Conservation (phyloP, 768 basidiomycete genomes). For the Boletus speciosus region DNA sequence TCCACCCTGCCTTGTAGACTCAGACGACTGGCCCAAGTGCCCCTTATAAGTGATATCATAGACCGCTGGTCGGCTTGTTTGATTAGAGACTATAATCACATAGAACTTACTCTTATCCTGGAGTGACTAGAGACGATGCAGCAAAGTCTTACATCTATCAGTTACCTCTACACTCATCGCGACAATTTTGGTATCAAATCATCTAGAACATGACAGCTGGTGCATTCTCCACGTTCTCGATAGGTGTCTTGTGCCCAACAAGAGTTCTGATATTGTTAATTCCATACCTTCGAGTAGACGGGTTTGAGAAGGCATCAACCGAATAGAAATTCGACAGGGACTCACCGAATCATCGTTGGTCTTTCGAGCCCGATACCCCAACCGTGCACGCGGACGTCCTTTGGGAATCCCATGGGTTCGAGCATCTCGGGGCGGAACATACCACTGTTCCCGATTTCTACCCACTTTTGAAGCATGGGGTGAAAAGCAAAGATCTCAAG, state of each 20-base stretch:
- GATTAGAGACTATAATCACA: not conserved
- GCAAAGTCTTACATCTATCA: slow-evolving; percentile 5
- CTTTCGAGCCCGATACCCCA: slow-evolving; percentile 95
- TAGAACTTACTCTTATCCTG: not conserved
- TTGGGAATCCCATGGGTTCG: slow-evolving; percentile 97
- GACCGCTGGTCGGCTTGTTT: slow-evolving; percentile 8
- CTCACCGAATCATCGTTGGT: slow-evolving; percentile 97
- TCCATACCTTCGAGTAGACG: slow-evolving; percentile 62
- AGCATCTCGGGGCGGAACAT: slow-evolving; percentile 99
- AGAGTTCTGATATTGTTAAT: slow-evolving; percentile 96
- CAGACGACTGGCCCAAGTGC: not conserved
- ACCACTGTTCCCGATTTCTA: slow-evolving; percentile 97
- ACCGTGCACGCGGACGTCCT: slow-evolving; percentile 93
- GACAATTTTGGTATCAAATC: slow-evolving; percentile 6
- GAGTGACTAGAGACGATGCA: not conserved
- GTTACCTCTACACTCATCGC: not conserved
- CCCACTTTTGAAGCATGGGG: slow-evolving; percentile 89
- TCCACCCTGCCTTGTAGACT: slow-evolving; percentile 2
- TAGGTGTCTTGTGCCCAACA: slow-evolving; percentile 94
- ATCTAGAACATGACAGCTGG: slow-evolving; percentile 86
- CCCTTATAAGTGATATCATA: not conserved
- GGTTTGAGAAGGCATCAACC: slow-evolving; percentile 1
- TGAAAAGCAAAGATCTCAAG: slow-evolving; percentile 99
- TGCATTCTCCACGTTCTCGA: slow-evolving; percentile 84
- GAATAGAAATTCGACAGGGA: slow-evolving; percentile 1